A percentile compares a stretch with the other conserved stretches of the same genome.
These are phyloP conservation scores for Lichtheimia hyalospora DNA, from an alignment of 371 early-diverging fungal genomes.

Conservation along the genomic window DNA sequence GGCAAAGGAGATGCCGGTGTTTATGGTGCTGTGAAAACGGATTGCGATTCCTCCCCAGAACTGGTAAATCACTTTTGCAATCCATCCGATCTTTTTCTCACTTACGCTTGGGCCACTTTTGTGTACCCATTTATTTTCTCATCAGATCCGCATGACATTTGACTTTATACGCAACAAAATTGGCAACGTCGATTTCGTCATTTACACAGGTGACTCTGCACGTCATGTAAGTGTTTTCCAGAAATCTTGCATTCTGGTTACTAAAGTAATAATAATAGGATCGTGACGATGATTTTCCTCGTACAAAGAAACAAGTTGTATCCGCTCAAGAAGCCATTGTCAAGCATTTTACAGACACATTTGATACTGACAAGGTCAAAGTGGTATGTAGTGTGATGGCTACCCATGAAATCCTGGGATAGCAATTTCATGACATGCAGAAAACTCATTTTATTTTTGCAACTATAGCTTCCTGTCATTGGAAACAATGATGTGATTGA, in stretches of 20 bases:
- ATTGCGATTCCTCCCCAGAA: constrained; percentile 6
- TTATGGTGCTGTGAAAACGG: constrained; percentile 5
- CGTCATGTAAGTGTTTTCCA: constrained; percentile 16
- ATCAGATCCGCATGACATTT: constrained; percentile 28
- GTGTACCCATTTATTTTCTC: too few species aligned
- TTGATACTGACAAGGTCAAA: constrained; percentile 14
- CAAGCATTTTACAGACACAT: constrained; percentile 21
- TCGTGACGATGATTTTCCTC: constrained; percentile 20
- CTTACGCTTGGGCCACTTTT: background rate
- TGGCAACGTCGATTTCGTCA: constrained; percentile 33
- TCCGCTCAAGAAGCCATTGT: constrained; percentile 21
- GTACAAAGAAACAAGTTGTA: constrained; percentile 17
- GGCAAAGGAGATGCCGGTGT: constrained; percentile 6
- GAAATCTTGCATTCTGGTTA: background rate
- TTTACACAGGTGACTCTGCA: constrained; percentile 41
- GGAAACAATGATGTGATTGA: constrained; percentile 41
- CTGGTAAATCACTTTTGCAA: background rate
- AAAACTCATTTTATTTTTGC: background rate
- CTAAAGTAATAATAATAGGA: constrained; percentile 9
- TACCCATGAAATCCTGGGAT: background rate
- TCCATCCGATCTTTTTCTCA: background rate
- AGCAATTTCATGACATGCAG: background rate
- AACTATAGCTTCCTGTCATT: constrained; percentile 28
- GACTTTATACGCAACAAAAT: constrained; percentile 25
- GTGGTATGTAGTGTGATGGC: constrained; percentile 15